Evolutionary conservation across 345 rosid genomes (phyloP), one percentile per base, ranked within the genome.

Genomic region (Excoecaria cochinchinensis): DNA sequence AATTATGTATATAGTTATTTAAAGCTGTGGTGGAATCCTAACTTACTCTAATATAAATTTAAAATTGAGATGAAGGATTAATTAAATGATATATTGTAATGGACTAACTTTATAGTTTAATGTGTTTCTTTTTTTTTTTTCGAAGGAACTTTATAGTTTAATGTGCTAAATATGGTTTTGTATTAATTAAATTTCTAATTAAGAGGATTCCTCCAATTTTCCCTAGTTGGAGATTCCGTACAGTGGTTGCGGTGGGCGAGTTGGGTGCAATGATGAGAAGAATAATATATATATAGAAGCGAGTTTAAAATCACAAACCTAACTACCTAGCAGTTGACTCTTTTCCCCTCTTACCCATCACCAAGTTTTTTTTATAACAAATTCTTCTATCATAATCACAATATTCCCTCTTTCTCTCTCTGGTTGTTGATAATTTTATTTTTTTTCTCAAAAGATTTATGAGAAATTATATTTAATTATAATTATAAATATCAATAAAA

Each of bases 221-320:
- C 15, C 7, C 46, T 74, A 3, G 15, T 70, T 40, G 56, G 53
- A 75, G 75, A 66, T 65, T 73, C 76, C 77, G 79, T 67, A 60
- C 72, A 21, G 81, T 67, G 3, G 86, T 81, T 71, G 73, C 10
- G 78, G 81, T 66, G 79, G 79, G 70, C 72, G 71, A 56, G 78
- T n/a, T 79, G 80, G 81, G 24, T 67, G 75, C 80, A 74, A 78
- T 80, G 63, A 83, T 83, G 73, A 77, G 73, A 57, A 76, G 81
- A 74, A 69, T 58, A 53, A 66, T 66, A 16, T 46, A 47, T 40
- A 38, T 51, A 60, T 71, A 25, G 40, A 61, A 61, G 57, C 8
- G 58, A 44, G 75, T 64, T 75, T 25, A 24, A 39, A 11, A 39
- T 55, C 71, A 61, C 55, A 39, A 75, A 59, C 38, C 56, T 60